Base-by-base conservation (phyloP, 768 basidiomycete species). In the Boletus rufocinnamomeus region DNA sequence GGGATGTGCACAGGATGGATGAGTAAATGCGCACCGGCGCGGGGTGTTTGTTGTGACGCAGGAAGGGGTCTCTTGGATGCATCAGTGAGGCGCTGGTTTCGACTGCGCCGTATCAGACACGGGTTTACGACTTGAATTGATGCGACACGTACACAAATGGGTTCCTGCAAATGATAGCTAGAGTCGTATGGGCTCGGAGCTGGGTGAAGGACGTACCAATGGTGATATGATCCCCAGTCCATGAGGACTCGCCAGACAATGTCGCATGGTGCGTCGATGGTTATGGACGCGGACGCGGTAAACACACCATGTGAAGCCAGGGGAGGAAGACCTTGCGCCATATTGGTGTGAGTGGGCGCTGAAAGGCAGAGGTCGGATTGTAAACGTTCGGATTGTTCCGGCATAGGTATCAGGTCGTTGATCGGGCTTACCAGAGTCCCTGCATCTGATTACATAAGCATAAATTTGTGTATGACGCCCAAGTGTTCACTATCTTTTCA, bases 241-340 rank as follows among this genome's bases (percentile, higher is more conserved):
- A 81, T 72, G 44, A 91, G 59, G 6, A 82, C 76, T 4, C 72
- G 66, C 88, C 88, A 91, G 2, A 88, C 85, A 61, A 77, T 75
- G 10, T 87, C 80, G 25, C 74, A 68, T 0, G 86, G 82, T 2
- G 89, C 87, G 63, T 88, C 80, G 50, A 90, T 89, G 5, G 77
- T 62, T 3, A 75, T 73, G 0, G 82, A 82, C 9, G 78, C 77
- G 1, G 75, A 74, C 6, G 79, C 73, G 2, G 74, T 66, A 63
- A 89, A 81, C 2, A 87, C 82, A 4, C 79, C 79, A 17, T 65
- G 63, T 3, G 74, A 70, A 0, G 71, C 60, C 0, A 74, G 60
- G 1, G 82, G 77, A 0, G 84, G 83, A 1, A 80, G 63, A 1
- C 64, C 68, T 40, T 65, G 44, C 28, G 38, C 6, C 27, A 40